These are phyloP conservation scores for Halophytophthora polymorphica DNA, from an alignment of 352 stramenopile genomes.

Conservation along the genomic window DNA sequence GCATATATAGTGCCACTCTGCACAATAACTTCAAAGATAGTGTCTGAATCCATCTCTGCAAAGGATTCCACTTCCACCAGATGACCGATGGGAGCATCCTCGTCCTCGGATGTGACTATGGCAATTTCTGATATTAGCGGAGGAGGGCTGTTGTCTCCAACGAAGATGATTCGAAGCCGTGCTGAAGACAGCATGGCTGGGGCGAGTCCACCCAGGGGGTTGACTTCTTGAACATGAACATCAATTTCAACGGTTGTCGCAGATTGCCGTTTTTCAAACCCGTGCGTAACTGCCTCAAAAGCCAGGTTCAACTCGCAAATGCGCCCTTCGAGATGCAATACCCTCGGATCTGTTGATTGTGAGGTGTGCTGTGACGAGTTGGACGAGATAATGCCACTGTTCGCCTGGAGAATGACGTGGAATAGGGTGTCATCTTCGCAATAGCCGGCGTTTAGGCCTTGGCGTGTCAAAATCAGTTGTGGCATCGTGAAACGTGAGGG, in stretches of 20 bases:
- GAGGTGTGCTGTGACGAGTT: not conserved
- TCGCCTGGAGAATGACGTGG: conserved; percentile 9
- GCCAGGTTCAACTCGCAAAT: conserved; percentile 15
- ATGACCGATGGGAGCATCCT: conserved; percentile 12
- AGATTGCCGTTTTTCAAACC: conserved; percentile 11
- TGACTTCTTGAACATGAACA: conserved; percentile 3
- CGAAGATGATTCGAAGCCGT: conserved; percentile 11
- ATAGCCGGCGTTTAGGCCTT: conserved; percentile 26
- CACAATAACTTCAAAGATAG: conserved; percentile 6
- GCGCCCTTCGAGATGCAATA: conserved; percentile 13
- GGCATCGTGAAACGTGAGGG: conserved; percentile 6
- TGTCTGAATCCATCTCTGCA: not conserved
- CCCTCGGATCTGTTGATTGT: not conserved
- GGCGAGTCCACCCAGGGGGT: not conserved
- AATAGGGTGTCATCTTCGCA: conserved; percentile 19
- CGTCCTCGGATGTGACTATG: conserved; percentile 12
- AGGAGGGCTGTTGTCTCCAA: conserved; percentile 4
- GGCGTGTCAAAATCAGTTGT: conserved; percentile 10
- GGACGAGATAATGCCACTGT: conserved; percentile 5
- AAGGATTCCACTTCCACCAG: conserved; percentile 14
- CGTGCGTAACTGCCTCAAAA: conserved; percentile 11
- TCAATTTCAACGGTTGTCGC: conserved; percentile 10
- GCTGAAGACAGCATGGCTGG: conserved; percentile 4
- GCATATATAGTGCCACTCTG: conserved; percentile 14
- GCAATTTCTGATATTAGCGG: conserved; percentile 9